These are phyloP conservation scores for Botryotinia narcissicola DNA, from an alignment of 2,329 filamentous ascomycete species.

Conservation along the genomic window DNA sequence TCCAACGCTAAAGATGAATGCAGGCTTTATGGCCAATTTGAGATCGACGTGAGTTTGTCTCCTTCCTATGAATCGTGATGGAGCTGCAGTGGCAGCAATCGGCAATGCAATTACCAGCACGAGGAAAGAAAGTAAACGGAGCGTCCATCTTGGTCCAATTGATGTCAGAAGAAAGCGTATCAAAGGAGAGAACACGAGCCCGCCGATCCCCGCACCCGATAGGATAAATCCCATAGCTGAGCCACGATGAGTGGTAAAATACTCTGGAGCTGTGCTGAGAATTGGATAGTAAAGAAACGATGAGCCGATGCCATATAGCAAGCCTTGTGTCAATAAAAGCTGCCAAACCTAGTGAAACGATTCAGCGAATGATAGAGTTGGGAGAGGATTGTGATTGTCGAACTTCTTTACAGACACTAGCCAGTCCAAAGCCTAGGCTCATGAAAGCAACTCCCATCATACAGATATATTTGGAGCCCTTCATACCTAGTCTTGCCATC, in stretches of 20 bases:
- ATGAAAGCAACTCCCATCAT: conserved; percentile 44
- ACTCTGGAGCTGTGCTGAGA: conserved; percentile 48
- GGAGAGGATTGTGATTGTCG: not conserved
- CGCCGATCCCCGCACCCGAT: conserved; percentile 45
- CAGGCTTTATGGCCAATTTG: conserved; percentile 40
- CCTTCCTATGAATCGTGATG: conserved; percentile 41
- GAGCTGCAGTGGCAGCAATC: conserved; percentile 43
- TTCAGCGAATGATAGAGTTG: not conserved
- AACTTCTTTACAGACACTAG: conserved; percentile 38
- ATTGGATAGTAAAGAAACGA: conserved; percentile 45
- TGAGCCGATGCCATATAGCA: conserved; percentile 46
- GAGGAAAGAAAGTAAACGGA: conserved; percentile 43
- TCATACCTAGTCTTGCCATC: conserved; percentile 44
- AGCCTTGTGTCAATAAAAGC: conserved; percentile 47
- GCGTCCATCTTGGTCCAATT: conserved; percentile 46
- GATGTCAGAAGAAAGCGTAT: conserved; percentile 43
- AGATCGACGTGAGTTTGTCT: conserved; percentile 43
- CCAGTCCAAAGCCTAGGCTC: conserved; percentile 45
- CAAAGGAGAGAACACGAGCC: conserved; percentile 44
- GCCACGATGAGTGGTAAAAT: conserved; percentile 48
- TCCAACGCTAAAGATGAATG: conserved; percentile 44
- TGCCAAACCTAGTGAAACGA: conserved; percentile 41
- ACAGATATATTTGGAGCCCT: conserved; percentile 41
- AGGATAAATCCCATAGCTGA: conserved; percentile 48
- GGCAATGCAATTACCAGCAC: conserved; percentile 43